Evolutionary conservation across 1,284 basidiomycete genomes (phyloP).

Genomic region (Cerioporus squamosus): DNA sequence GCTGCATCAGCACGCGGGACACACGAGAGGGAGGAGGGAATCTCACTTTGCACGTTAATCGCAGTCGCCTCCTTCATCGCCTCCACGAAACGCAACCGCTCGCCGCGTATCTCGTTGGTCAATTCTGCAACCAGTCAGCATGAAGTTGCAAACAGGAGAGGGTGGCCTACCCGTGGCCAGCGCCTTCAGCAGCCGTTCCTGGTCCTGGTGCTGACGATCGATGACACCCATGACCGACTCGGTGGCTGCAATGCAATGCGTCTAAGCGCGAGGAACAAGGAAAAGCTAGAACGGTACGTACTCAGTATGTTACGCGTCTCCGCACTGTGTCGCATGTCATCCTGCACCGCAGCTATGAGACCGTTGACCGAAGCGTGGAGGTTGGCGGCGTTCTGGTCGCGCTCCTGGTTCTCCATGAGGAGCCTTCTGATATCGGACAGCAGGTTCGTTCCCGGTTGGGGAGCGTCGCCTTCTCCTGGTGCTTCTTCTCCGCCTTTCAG

Average conservation of each 20-base stretch:
- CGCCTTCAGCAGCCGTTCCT: conserved; percentile 66
- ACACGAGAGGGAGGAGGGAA: background rate
- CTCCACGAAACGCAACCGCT: conserved; percentile 84
- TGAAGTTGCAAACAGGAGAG: background rate
- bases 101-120: conserved; percentile 80
- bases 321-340: conserved; percentile 39
- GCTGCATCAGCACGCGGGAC: background rate
- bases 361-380: conserved; percentile 53
- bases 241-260: conserved; percentile 46
- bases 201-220: conserved; percentile 69
- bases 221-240: conserved; percentile 65
- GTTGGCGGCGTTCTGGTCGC: conserved; percentile 45
- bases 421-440: conserved; percentile 49
- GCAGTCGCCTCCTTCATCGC: conserved; percentile 90
- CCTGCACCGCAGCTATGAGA: conserved; percentile 47
- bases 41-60: conserved; percentile 80
- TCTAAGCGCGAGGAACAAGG: background rate
- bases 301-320: conserved; percentile 41
- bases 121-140: conserved; percentile 55
- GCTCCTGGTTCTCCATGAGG: conserved; percentile 42
- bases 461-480: conserved; percentile 11
- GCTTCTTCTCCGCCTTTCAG: conserved; percentile 9
- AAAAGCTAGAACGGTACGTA: conserved; percentile 18
- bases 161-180: conserved; percentile 59
- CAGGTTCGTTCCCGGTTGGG: conserved; percentile 25